Conservation (phyloP, 257 asterid species). For the Ballota nigra region DNA sequence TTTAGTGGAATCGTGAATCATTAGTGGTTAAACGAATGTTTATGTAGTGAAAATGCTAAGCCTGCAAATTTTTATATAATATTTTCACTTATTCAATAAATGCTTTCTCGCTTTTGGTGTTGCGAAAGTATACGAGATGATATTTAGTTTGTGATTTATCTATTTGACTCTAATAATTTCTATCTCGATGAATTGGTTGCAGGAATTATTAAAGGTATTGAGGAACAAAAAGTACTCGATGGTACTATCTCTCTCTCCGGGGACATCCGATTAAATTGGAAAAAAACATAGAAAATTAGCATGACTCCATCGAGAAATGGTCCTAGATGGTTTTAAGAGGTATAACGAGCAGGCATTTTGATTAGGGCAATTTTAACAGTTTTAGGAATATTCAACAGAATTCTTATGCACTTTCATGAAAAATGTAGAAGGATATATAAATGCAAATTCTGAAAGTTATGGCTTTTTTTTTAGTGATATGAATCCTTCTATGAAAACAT, state of each 20-base stretch:
- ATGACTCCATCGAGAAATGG: too few species aligned
- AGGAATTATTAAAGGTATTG: not conserved
- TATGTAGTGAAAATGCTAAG: not conserved
- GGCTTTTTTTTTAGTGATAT: too few species aligned
- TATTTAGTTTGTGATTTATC: not conserved
- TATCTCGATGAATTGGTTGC: not conserved
- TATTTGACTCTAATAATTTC: not conserved
- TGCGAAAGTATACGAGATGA: not conserved
- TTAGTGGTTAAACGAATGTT: not conserved
- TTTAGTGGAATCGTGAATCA: too few species aligned
- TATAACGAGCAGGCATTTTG: constrained; percentile 11
- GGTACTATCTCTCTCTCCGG: too few species aligned
- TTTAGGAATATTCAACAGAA: not conserved
- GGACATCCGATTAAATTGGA: too few species aligned
- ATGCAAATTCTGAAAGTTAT: too few species aligned
- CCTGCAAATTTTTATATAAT: not conserved
- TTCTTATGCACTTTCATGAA: not conserved
- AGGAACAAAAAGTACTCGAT: not conserved
- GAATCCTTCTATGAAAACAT: too few species aligned
- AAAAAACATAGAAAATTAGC: too few species aligned
- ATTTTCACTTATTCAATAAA: not conserved
- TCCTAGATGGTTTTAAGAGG: not conserved
- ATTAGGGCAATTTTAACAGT: not conserved
- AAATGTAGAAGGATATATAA: too few species aligned
- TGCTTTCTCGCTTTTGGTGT: not conserved